These are phyloP conservation scores for Epichloe coenophiala DNA, from an alignment of 2,329 filamentous ascomycete genomes.

Conservation along the genomic window DNA sequence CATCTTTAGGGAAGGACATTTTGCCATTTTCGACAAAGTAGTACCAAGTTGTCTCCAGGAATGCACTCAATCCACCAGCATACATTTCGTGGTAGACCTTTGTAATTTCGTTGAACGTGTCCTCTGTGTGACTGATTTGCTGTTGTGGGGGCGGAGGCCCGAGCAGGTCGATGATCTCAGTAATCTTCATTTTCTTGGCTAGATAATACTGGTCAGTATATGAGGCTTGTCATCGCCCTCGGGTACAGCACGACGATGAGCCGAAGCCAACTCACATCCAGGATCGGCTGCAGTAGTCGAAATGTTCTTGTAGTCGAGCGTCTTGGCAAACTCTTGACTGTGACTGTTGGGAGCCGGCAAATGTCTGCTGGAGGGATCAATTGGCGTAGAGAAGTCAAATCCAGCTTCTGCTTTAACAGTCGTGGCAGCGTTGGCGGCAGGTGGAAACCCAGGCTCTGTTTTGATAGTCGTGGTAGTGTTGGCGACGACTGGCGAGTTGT, in stretches of 20 bases:
- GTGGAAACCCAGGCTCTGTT: constrained; percentile 24
- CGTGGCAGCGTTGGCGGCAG: constrained; percentile 29
- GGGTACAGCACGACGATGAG: not conserved
- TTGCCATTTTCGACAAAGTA: constrained; percentile 32
- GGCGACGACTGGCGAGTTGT: constrained; percentile 24
- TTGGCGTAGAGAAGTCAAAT: constrained; percentile 38
- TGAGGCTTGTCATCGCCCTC: not conserved
- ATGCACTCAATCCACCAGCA: constrained; percentile 56
- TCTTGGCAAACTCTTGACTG: constrained; percentile 1
- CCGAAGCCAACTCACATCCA: constrained; percentile 30
- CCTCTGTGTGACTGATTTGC: constrained; percentile 35
- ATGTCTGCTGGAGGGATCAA: constrained; percentile 41
- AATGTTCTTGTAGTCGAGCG: constrained; percentile 10
- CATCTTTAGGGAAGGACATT: constrained; percentile 36
- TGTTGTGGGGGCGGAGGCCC: constrained; percentile 45
- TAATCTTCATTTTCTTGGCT: constrained; percentile 49
- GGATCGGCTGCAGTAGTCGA: constrained; percentile 20
- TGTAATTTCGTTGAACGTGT: constrained; percentile 51
- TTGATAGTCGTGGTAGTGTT: constrained; percentile 32
- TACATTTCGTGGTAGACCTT: constrained; percentile 65
- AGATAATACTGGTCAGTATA: constrained; percentile 7
- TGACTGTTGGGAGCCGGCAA: constrained; percentile 2
- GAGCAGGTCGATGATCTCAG: constrained; percentile 54
- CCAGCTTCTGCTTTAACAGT: constrained; percentile 26
- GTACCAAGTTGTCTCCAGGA: constrained; percentile 81